Base-by-base conservation (phyloP, 208 protist genomes). In the Leishmania major region DNA sequence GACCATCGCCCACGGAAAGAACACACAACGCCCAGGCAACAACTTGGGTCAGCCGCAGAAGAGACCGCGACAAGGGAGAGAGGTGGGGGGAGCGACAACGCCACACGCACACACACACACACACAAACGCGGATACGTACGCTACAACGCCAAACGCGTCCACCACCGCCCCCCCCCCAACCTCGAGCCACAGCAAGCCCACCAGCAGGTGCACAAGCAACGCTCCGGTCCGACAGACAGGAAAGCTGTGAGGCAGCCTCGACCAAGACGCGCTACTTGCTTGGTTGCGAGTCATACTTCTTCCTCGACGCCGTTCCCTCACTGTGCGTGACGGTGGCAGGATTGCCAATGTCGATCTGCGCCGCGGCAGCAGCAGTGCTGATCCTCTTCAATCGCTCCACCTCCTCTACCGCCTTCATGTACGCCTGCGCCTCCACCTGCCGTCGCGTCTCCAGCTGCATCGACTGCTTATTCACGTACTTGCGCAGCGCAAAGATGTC, bases 361-460 rank as follows among this genome's bases (percentile, higher is more conserved):
- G 75, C 74, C 60, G 78, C 83, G 5, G 84, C 80, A 25, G 84
- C 84, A 49, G 79, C 84, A 55, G 79, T 59, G 55, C 86, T 78
- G 80, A 93, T 72, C 66, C 84, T 70, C 84, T 93, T 91, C 55
- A 88, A 47, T 59, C 81, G 77, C 83, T 94, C 89, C 84, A 97
- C 92, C 11, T 97, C 88, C 84, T 91, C 40, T 81, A 94, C 83
- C 0, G 92, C 88, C 77, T 91, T 76, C 22, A 90, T 71, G 85
- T 93, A 95, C 35, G 92, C 87, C 83, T 88, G 83, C 53, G 93
- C 93, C 88, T 96, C 90, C 74, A 88, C 70, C 84, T 95, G 91
- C 35, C 93, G 86, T 77, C 85, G 85, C 35, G 75, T 78, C 80
- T 96, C 90, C 17, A 96, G 87, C 70, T 77, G 87, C 75, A 78